These are phyloP conservation scores for Myxozyma neotropica DNA, from an alignment of 805 yeast species.

Conservation along the genomic window DNA sequence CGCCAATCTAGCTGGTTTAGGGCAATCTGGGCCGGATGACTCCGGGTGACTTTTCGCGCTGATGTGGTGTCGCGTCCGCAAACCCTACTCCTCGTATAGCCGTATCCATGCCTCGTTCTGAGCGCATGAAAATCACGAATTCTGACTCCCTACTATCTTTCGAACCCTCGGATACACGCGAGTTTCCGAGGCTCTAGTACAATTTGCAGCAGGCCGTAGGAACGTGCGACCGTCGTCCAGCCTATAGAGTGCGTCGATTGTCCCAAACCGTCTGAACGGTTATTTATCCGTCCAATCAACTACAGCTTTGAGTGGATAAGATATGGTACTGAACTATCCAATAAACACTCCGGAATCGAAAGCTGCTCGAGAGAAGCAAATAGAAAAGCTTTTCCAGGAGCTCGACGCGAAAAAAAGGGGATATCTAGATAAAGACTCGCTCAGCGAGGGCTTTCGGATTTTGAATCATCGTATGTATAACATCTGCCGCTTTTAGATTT, in stretches of 20 bases:
- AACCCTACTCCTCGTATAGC: too few relatives aligned
- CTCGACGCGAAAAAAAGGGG: conserved; percentile 50
- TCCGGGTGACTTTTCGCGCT: too few relatives aligned
- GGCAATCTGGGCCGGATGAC: not conserved
- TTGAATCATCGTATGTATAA: conserved; percentile 58
- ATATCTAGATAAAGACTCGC: conserved; percentile 44
- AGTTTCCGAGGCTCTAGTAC: too few relatives aligned
- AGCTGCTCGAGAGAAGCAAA: conserved; percentile 41
- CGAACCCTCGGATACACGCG: too few relatives aligned
- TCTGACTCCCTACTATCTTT: too few relatives aligned
- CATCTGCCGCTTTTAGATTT: conserved; percentile 44
- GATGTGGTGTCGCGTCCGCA: not conserved
- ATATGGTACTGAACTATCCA: not conserved
- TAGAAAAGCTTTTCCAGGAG: conserved; percentile 47
- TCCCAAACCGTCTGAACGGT: not conserved
- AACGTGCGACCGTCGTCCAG: not conserved
- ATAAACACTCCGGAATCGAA: conserved; percentile 3
- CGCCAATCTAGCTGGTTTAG: not conserved
- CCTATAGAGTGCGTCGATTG: not conserved
- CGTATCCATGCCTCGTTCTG: too few relatives aligned
- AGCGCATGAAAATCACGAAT: too few relatives aligned
- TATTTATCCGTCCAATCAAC: not conserved
- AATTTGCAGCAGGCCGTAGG: too few relatives aligned
- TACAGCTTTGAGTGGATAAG: not conserved
- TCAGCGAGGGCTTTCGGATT: conserved; percentile 46